Evolutionary conservation across 192 early-diverging fungal genomes (phyloP), one percentile per base, ranked within the genome.

Genomic region (Coemansia sp.): DNA sequence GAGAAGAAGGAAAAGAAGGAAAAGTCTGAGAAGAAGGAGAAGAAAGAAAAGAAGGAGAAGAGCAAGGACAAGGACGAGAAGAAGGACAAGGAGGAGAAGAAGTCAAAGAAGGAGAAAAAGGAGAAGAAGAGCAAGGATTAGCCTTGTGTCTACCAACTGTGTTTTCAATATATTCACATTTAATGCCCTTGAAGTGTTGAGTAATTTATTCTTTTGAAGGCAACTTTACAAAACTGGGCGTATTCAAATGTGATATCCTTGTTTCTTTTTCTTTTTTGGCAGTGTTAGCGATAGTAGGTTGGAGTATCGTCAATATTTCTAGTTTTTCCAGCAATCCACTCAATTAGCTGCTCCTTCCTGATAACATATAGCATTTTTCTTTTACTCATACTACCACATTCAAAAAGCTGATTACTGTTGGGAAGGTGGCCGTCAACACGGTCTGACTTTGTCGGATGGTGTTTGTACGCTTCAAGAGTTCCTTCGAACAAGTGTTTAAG

Each of bases 1-100:
- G 67, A 64, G 74, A 75, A 84, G 55, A 74, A 73, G 34, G 71
- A 87, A 31, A 75, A 74, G 68, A 74, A 76, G 70, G 71, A 63
- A 38, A 80, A 78, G 65, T 74, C 83, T 60, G 71, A 73, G 20
- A 83, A 83, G 75, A 72, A 74, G 74, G 70, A 76, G 43, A 71
- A 80, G 68, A 75, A 70, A 1, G 36, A 65, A 3, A 34, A 59
- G 46, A 79, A 75, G 40, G 67, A 64, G 72, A 75, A 84, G 55
- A 74, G 74, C 41, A 72, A 87, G 42, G 78, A 77, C 59, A 75
- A 85, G 74, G 42, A 66, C 18, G 63, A 74, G 68, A 75, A 72
- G 67, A 76, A 76, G 74, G 71, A 77, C 59, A 75, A 85, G 74
- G 42, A 68, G n/a, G 66, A 76, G 68, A 75, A 74, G 68, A 76